Conservation (phyloP, 345 rosid species). For the Turnera subulata region DNA sequence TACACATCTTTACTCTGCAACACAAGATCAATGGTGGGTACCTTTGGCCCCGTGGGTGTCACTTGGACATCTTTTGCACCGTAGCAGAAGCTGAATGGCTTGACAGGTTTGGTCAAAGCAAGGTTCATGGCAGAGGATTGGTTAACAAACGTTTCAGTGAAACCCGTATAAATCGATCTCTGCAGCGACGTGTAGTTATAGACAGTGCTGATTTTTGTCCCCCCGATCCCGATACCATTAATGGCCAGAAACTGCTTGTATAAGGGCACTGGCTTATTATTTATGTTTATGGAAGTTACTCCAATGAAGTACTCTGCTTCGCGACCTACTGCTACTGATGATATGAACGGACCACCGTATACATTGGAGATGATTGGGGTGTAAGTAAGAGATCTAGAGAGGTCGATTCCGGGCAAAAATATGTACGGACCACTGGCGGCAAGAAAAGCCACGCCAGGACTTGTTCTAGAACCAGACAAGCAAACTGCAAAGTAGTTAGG, state of each 20-base stretch:
- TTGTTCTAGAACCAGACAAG: conserved; percentile 15
- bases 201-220: conserved; percentile 22
- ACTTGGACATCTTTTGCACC: neutral
- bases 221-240: conserved; percentile 13
- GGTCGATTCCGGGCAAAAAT: conserved; percentile 14
- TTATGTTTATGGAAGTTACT: conserved; percentile 10
- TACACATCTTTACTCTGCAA: neutral
- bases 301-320: conserved; percentile 12
- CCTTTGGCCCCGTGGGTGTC: neutral
- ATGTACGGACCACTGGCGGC: conserved; percentile 32
- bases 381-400: conserved; percentile 21
- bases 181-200: conserved; percentile 9
- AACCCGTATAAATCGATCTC: conserved; percentile 13
- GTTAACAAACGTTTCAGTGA: neutral
- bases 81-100: conserved; percentile 2
- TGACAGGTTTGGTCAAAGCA: neutral
- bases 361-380: conserved; percentile 19
- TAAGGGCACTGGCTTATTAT: conserved; percentile 7
- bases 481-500: conserved; percentile 28
- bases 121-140: conserved; percentile 17
- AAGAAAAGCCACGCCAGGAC: conserved; percentile 13
- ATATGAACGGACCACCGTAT: conserved; percentile 20
- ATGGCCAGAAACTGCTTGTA: conserved; percentile 1
- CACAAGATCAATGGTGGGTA: conserved; percentile 10
- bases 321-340: conserved; percentile 17